Evolutionary conservation across 495 filamentous ascomycete genomes (phyloP).

Genomic region (Daldinia vernicosa): DNA sequence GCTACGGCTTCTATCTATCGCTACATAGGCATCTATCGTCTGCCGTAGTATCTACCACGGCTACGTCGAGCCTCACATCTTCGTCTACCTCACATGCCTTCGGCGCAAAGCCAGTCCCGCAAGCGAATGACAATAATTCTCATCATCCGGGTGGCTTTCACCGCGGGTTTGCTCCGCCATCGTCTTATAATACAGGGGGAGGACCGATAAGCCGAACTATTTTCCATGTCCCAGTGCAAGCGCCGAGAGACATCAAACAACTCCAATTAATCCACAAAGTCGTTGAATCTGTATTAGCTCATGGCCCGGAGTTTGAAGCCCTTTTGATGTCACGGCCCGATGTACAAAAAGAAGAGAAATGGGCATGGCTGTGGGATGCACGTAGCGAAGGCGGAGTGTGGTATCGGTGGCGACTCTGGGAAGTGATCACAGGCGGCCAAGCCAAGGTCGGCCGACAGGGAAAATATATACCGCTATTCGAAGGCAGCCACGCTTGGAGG

Average conservation of each 20-base stretch:
- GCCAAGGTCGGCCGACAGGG: constrained; percentile 46
- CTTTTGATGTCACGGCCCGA: constrained; percentile 85
- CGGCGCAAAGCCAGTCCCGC: constrained; percentile 77
- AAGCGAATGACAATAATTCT: constrained; percentile 59
- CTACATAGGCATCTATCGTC: constrained; percentile 87
- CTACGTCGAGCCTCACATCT: constrained; percentile 62
- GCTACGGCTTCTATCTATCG: constrained; percentile 83
- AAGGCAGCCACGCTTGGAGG: constrained; percentile 74
- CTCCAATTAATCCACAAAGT: constrained; percentile 89
- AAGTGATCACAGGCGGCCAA: constrained; percentile 70
- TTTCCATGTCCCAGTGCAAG: constrained; percentile 75
- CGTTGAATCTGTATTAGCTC: constrained; percentile 76
- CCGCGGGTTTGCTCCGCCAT: constrained; percentile 83
- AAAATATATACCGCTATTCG: constrained; percentile 69
- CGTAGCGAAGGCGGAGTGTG: constrained; percentile 80
- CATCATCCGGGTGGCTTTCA: constrained; percentile 67
- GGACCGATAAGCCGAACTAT: constrained; percentile 58
- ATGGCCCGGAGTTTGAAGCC: constrained; percentile 91
- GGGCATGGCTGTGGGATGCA: constrained; percentile 94
- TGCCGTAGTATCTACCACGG: constrained; percentile 68
- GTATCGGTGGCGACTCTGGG: constrained; percentile 92
- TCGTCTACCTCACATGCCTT: constrained; percentile 74
- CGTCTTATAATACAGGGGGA: constrained; percentile 64
- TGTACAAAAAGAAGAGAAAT: constrained; percentile 85
- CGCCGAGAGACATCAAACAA: constrained; percentile 80